Percentiles rank a stretch among this genome's conserved stretches.
Evolutionary conservation across 768 basidiomycete genomes (phyloP).

Genomic region (Phylloporus sp.): DNA sequence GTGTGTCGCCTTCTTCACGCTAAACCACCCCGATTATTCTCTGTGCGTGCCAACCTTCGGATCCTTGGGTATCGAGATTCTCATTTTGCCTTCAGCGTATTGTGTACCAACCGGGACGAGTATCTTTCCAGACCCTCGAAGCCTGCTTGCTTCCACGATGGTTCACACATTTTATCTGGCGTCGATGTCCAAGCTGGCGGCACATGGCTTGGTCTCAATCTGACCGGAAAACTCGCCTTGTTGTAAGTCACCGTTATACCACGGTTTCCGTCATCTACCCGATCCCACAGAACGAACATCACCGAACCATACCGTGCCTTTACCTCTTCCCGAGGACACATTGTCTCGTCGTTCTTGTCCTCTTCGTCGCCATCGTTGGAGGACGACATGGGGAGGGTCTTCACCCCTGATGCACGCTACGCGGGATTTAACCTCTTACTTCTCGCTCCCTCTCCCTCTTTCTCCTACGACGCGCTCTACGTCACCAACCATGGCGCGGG

Average conservation of each 20-base stretch:
- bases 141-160: conserved; percentile 56
- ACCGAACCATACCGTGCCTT: conserved; percentile 55
- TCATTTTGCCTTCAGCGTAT: conserved; percentile 42
- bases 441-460: conserved; percentile 33
- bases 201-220: conserved; percentile 75
- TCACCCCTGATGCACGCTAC: conserved; percentile 47
- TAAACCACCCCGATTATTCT: conserved; percentile 72
- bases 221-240: conserved; percentile 61
- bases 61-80: background rate
- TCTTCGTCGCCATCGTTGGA: conserved; percentile 45
- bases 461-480: conserved; percentile 49
- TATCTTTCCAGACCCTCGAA: conserved; percentile 60
- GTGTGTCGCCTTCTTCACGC: conserved; percentile 77
- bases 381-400: conserved; percentile 43
- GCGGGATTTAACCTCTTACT: conserved; percentile 82
- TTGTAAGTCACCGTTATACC: conserved; percentile 44
- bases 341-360: conserved; percentile 64
- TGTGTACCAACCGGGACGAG: conserved; percentile 78
- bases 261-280: background rate
- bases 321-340: conserved; percentile 59
- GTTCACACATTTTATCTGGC: conserved; percentile 57
- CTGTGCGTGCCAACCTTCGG: conserved; percentile 46
- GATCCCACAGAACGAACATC: conserved; percentile 69
- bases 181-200: conserved; percentile 70
- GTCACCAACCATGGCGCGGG: conserved; percentile 73